A percentile compares a stretch with the other conserved stretches of the same genome.
Evolutionary conservation across 1,139 yeast genomes (phyloP).

Genomic region (Blastobotrys proliferans): DNA sequence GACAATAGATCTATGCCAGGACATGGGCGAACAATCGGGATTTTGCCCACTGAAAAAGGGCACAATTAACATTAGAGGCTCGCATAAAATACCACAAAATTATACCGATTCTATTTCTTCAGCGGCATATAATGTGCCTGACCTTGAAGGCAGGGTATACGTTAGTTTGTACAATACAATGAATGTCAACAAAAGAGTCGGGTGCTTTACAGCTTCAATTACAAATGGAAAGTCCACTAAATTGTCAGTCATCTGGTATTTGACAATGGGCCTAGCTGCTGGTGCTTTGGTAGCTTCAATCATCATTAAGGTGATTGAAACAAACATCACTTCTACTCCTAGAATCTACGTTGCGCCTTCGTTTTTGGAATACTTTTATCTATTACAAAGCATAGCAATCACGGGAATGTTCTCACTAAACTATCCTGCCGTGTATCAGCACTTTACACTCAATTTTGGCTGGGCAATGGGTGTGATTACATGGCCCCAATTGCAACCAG

Average conservation of each 20-base stretch:
- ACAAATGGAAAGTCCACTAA: neutral
- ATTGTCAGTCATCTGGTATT: neutral
- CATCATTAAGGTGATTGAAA: neutral
- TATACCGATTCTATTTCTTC: neutral
- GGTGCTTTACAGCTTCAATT: neutral
- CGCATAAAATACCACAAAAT: neutral
- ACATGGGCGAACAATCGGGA: neutral
- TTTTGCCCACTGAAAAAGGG: neutral
- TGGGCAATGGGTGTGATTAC: slow-evolving; percentile 34
- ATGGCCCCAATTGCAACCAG: slow-evolving; percentile 31
- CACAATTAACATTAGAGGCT: neutral
- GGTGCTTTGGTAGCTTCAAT: neutral
- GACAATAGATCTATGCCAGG: slow-evolving; percentile 2
- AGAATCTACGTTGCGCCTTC: neutral
- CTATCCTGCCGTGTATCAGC: slow-evolving; percentile 33
- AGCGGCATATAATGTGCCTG: slow-evolving; percentile 5
- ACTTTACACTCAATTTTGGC: slow-evolving; percentile 33
- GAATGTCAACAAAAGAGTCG: neutral
- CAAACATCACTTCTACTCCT: neutral
- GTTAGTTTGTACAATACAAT: neutral
- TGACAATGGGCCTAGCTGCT: slow-evolving; percentile 5
- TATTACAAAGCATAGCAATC: slow-evolving; percentile 32
- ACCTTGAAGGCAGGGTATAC: neutral
- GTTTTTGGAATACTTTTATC: slow-evolving; percentile 22
- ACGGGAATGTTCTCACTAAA: slow-evolving; percentile 34